A percentile compares a stretch with the other conserved stretches of the same genome.
Evolutionary conservation across 345 rosid species (phyloP).

Genomic region (Heritiera littoralis): DNA sequence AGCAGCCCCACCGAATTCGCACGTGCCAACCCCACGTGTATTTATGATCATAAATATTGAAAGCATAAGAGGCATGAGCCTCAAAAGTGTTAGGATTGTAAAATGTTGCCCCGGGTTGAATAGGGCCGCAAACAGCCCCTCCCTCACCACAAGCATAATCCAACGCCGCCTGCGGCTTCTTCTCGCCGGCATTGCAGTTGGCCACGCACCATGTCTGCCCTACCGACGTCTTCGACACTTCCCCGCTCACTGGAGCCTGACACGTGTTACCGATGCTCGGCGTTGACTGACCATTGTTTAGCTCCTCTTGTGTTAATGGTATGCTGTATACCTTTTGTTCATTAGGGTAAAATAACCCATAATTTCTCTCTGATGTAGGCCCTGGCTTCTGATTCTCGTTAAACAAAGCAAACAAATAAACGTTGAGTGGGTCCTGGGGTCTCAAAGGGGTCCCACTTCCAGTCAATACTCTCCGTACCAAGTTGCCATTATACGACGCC

Average conservation of each 20-base stretch:
- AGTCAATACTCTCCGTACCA: constrained; percentile 62
- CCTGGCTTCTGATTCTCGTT: constrained; percentile 85
- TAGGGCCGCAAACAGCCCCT: constrained; percentile 82
- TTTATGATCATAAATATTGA: constrained; percentile 89
- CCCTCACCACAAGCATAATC: constrained; percentile 92
- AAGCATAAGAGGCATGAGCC: constrained; percentile 90
- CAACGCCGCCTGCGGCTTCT: constrained; percentile 59
- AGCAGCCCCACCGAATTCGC: constrained; percentile 71
- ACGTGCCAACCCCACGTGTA: constrained; percentile 60
- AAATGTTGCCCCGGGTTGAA: constrained; percentile 72
- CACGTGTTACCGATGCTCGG: constrained; percentile 33
- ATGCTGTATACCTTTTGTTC: constrained; percentile 72
- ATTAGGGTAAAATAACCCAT: constrained; percentile 83
- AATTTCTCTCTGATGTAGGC: constrained; percentile 87
- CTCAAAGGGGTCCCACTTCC: constrained; percentile 83
- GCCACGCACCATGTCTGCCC: constrained; percentile 93
- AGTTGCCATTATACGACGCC: constrained; percentile 79
- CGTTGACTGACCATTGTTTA: constrained; percentile 20
- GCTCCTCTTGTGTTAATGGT: constrained; percentile 40
- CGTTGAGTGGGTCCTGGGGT: constrained; percentile 63
- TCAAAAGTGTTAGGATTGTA: constrained; percentile 56
- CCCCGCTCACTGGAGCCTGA: constrained; percentile 38
- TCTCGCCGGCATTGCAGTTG: constrained; percentile 34
- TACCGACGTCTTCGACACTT: constrained; percentile 12
- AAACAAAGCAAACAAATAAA: constrained; percentile 79